Conservation (phyloP, 768 basidiomycete species). For the Tricholoma matsutake region DNA sequence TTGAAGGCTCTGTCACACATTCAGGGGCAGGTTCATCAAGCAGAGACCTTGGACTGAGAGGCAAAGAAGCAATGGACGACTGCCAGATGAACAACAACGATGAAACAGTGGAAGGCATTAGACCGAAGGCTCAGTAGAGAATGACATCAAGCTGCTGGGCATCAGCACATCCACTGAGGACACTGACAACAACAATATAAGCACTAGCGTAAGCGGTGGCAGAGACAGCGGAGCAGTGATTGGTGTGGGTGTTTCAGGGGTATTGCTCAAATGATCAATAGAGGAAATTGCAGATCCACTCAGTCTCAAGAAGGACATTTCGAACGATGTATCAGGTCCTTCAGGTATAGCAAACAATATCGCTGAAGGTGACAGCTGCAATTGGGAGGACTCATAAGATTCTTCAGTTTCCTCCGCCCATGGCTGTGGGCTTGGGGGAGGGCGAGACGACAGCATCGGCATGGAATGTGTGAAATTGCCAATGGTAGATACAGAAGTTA, state of each 20-base stretch:
- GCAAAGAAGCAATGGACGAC: constrained; percentile 39
- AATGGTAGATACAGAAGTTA: constrained; percentile 30
- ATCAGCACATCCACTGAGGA: constrained; percentile 29
- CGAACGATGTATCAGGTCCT: constrained; percentile 60
- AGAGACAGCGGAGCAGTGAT: constrained; percentile 27
- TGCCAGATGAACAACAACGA: constrained; percentile 43
- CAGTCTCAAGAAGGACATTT: constrained; percentile 71
- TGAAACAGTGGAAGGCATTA: constrained; percentile 25
- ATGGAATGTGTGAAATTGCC: constrained; percentile 44
- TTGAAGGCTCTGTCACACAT: constrained; percentile 37
- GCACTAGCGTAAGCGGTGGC: constrained; percentile 36
- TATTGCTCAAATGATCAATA: constrained; percentile 39
- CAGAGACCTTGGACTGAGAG: constrained; percentile 33
- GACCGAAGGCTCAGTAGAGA: constrained; percentile 9
- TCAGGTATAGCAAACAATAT: constrained; percentile 54
- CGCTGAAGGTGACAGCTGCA: constrained; percentile 67
- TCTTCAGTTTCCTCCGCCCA: constrained; percentile 66
- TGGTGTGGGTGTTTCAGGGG: constrained; percentile 38
- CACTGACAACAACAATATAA: constrained; percentile 31
- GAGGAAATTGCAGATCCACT: constrained; percentile 49
- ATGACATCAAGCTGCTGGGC: constrained; percentile 29
- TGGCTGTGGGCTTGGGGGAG: constrained; percentile 35
- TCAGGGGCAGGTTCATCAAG: constrained; percentile 25
- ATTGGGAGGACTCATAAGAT: constrained; percentile 76
- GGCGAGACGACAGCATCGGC: constrained; percentile 30